These are phyloP conservation scores for Lepidopterella palustris DNA, from an alignment of 495 filamentous ascomycete genomes.

Conservation along the genomic window DNA sequence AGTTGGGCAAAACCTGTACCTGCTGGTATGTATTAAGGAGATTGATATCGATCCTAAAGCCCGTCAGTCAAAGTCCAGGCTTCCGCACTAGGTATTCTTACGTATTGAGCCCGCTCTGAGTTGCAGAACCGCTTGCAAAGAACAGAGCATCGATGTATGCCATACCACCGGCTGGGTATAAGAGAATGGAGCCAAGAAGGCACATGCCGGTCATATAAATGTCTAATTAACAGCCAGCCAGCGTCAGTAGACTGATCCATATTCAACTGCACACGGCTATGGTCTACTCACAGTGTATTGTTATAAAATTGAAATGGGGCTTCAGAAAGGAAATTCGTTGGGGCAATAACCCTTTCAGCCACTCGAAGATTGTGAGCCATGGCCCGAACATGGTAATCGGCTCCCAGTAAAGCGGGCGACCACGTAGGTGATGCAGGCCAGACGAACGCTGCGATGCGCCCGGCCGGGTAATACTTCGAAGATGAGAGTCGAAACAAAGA, in stretches of 20 bases:
- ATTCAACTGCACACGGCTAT: constrained; percentile 4
- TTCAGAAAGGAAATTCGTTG: constrained; percentile 44
- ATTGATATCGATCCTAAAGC: constrained; percentile 61
- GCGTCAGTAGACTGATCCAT: background rate
- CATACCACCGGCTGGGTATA: constrained; percentile 59
- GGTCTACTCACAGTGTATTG: constrained; percentile 61
- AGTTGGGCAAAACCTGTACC: constrained; percentile 23
- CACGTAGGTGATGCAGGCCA: too few species aligned
- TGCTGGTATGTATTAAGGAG: constrained; percentile 69
- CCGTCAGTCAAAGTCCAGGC: constrained; percentile 11
- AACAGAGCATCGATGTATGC: constrained; percentile 86
- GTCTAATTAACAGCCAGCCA: constrained; percentile 44
- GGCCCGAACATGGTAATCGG: constrained; percentile 27
- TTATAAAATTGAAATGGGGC: constrained; percentile 75
- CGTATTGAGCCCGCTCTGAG: constrained; percentile 89
- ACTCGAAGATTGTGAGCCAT: constrained; percentile 35
- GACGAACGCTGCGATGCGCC: too few species aligned
- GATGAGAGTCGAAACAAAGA: background rate
- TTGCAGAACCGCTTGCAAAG: constrained; percentile 70
- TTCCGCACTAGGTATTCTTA: constrained; percentile 20
- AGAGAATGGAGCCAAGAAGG: constrained; percentile 66
- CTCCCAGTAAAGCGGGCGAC: too few species aligned
- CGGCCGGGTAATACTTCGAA: too few species aligned
- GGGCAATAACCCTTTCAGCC: constrained; percentile 45
- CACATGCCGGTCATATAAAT: constrained; percentile 66